A percentile compares a stretch with the other conserved stretches of the same genome.
phyloP scores from a whole-genome alignment of 2,329 filamentous ascomycete species.

The Botrytis porri region DNA sequence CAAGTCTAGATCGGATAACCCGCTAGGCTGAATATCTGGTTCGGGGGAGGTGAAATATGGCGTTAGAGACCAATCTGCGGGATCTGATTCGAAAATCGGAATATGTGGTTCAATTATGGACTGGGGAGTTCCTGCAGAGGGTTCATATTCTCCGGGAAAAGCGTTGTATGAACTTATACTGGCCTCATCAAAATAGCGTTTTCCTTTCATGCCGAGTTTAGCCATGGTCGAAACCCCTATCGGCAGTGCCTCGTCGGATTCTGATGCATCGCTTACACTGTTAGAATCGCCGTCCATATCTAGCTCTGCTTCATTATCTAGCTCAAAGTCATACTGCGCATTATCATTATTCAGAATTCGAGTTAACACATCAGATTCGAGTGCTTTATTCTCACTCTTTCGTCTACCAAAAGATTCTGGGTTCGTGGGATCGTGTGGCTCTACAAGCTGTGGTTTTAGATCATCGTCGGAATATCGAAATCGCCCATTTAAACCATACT shows the following conservation, averaged over 20 bases:
- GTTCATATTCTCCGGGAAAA: conserved; percentile 34
- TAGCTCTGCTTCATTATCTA: conserved; percentile 28
- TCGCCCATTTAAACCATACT: conserved; percentile 35
- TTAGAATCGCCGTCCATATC: conserved; percentile 31
- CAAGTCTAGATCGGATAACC: conserved; percentile 53
- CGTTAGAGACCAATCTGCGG: conserved; percentile 44
- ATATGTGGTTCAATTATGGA: conserved; percentile 32
- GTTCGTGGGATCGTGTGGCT: conserved; percentile 28
- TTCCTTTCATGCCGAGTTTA: conserved; percentile 42
- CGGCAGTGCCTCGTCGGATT: conserved; percentile 52
- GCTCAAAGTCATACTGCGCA: conserved; percentile 19
- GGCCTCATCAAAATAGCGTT: conserved; percentile 33
- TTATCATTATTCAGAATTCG: conserved; percentile 46
- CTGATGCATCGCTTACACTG: conserved; percentile 50
- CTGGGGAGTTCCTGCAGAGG: conserved; percentile 30
- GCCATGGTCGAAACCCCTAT: conserved; percentile 51
- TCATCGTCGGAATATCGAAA: conserved; percentile 30
- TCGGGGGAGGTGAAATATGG: conserved; percentile 60
- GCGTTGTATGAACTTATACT: conserved; percentile 35
- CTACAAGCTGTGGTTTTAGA: conserved; percentile 7
- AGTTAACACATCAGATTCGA: conserved; percentile 36
- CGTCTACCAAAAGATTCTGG: conserved; percentile 33
- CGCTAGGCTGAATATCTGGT: conserved; percentile 40
- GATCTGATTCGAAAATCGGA: conserved; percentile 36
- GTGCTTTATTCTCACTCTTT: conserved; percentile 24